Conservation (phyloP, 2,329 filamentous ascomycete species). For the Sporothrix globosa region DNA sequence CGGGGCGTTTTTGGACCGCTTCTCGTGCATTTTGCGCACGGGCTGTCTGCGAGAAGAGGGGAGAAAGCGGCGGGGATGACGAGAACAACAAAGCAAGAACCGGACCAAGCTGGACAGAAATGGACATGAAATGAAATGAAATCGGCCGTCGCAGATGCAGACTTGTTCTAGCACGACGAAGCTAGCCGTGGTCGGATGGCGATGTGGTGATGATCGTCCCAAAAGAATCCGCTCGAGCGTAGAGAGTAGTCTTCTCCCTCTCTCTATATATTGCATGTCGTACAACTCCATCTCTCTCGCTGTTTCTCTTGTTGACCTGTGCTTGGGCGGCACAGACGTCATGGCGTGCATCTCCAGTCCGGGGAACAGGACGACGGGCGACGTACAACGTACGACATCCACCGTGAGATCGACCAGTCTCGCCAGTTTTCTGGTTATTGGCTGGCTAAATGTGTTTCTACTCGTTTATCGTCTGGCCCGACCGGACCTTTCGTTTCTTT, state of each 20-base stretch:
- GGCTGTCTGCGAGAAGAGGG: neutral
- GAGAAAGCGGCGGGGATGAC: neutral
- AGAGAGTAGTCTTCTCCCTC: too few relatives aligned
- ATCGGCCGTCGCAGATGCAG: too few relatives aligned
- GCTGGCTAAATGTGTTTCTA: constrained; percentile 21
- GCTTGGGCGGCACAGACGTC: constrained; percentile 15
- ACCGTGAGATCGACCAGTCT: neutral
- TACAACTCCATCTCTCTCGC: too few relatives aligned
- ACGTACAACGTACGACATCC: neutral
- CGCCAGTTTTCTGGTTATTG: neutral
- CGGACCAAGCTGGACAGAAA: neutral
- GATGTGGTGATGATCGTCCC: too few relatives aligned
- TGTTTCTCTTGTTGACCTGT: neutral
- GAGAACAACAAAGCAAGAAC: neutral
- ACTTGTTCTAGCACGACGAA: too few relatives aligned
- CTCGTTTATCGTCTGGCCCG: neutral
- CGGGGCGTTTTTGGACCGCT: constrained; percentile 14
- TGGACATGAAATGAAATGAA: too few relatives aligned
- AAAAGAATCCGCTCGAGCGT: too few relatives aligned
- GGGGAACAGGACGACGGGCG: neutral
- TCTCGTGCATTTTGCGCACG: constrained; percentile 18
- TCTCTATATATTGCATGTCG: too few relatives aligned
- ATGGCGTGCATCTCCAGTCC: constrained; percentile 19
- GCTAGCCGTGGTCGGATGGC: too few relatives aligned
- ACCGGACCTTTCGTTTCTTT: neutral